Evolutionary conservation across 306 rosid species (phyloP).

Genomic region (Sesbania bispinosa): DNA sequence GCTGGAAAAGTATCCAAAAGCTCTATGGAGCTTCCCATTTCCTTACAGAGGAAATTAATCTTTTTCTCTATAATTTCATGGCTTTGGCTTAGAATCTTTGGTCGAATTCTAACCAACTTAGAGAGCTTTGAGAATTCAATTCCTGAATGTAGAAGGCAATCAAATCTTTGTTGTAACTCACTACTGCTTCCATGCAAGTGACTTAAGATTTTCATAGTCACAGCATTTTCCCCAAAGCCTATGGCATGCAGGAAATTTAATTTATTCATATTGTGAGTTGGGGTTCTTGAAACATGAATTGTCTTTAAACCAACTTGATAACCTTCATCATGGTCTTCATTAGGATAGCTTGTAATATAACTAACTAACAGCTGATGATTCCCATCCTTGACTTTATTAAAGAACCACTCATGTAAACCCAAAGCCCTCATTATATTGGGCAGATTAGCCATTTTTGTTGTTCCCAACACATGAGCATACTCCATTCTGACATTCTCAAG

Average conservation of each 20-base stretch:
- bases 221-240: constrained; percentile 81
- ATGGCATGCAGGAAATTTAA: constrained; percentile 57
- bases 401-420: constrained; percentile 66
- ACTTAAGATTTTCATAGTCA: constrained; percentile 42
- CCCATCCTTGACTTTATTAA: constrained; percentile 48
- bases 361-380: constrained; percentile 44
- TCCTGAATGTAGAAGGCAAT: constrained; percentile 55
- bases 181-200: constrained; percentile 50
- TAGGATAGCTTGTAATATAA: constrained; percentile 32
- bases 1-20: constrained; percentile 53
- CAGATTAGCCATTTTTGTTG: constrained; percentile 57
- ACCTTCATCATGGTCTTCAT: constrained; percentile 39
- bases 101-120: constrained; percentile 38
- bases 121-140: constrained; percentile 57
- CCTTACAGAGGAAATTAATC: constrained; percentile 50
- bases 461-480: constrained; percentile 56
- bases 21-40: constrained; percentile 49
- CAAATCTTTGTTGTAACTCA: constrained; percentile 55
- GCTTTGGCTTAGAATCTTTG: constrained; percentile 63
- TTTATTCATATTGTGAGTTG: constrained; percentile 50
- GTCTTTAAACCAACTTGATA: constrained; percentile 38
- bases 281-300: constrained; percentile 36
- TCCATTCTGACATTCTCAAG: constrained; percentile 26
- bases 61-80: constrained; percentile 53
- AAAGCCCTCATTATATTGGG: constrained; percentile 68